These are phyloP conservation scores for Phytophthora fragariae DNA, from an alignment of 352 stramenopile species.

Conservation along the genomic window DNA sequence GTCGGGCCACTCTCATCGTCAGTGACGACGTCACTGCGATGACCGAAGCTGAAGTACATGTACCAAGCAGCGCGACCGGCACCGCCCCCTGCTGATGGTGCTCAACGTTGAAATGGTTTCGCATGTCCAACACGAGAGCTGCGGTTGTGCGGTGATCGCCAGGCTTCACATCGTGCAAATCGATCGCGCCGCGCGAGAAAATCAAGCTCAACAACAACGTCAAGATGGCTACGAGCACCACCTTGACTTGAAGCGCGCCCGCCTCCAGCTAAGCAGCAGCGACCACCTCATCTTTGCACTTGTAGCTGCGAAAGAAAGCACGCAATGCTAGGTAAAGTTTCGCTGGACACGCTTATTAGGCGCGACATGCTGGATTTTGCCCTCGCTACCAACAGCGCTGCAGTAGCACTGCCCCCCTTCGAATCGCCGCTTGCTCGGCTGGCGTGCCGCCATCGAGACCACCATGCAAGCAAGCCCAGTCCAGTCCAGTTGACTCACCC, in stretches of 20 bases:
- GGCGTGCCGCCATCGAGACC: too few relatives aligned
- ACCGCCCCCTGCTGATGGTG: background rate
- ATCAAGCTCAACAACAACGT: slow-evolving; percentile 15
- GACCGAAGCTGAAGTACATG: slow-evolving; percentile 4
- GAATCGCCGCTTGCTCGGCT: too few relatives aligned
- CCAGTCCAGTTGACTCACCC: too few relatives aligned
- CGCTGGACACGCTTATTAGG: background rate
- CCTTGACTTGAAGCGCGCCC: background rate
- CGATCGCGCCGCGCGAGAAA: slow-evolving; percentile 20
- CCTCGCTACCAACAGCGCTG: background rate
- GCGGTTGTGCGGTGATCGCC: slow-evolving; percentile 13
- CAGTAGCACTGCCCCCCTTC: too few relatives aligned
- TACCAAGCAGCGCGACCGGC: slow-evolving; percentile 21
- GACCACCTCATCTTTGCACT: slow-evolving; percentile 20
- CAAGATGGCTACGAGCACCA: slow-evolving; percentile 14
- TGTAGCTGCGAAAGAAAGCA: slow-evolving; percentile 33
- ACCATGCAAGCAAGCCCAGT: too few relatives aligned
- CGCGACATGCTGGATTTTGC: slow-evolving; percentile 22
- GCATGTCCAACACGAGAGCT: slow-evolving; percentile 23
- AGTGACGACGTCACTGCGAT: background rate
- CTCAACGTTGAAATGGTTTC: slow-evolving; percentile 10
- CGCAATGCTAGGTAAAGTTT: slow-evolving; percentile 3
- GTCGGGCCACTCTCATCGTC: too few relatives aligned
- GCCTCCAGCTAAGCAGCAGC: too few relatives aligned
- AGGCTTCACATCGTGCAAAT: slow-evolving; percentile 37